Conservation (phyloP, 495 filamentous ascomycete genomes). For the Aspergillus taichungensis region DNA sequence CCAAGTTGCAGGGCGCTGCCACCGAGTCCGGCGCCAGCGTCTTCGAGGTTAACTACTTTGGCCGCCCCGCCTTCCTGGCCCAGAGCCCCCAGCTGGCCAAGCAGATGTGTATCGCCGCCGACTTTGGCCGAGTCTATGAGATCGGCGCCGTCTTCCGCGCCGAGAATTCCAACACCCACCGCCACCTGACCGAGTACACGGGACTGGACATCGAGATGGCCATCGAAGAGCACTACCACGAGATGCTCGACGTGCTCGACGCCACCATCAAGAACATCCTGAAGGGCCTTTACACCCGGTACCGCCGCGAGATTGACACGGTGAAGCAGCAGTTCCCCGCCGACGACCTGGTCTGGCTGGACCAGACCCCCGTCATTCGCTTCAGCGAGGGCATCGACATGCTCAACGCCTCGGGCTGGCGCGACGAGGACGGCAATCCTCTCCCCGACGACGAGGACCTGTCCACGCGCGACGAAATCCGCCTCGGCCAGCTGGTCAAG, state of each 20-base stretch:
- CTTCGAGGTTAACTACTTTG: slow-evolving; percentile 82
- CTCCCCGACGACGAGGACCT: slow-evolving; percentile 68
- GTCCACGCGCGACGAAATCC: slow-evolving; percentile 78
- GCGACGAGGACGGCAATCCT: slow-evolving; percentile 61
- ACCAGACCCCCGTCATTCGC: slow-evolving; percentile 70
- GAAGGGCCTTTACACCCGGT: slow-evolving; percentile 55
- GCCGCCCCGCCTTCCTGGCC: slow-evolving; percentile 69
- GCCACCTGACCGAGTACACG: slow-evolving; percentile 93
- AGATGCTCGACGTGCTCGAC: slow-evolving; percentile 70
- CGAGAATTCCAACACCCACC: slow-evolving; percentile 89
- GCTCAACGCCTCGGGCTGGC: slow-evolving; percentile 75
- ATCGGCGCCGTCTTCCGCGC: slow-evolving; percentile 87
- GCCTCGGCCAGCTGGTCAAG: slow-evolving; percentile 70
- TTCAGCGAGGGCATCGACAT: slow-evolving; percentile 74
- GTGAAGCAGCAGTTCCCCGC: slow-evolving; percentile 58
- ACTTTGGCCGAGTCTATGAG: slow-evolving; percentile 80
- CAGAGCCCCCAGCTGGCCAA: slow-evolving; percentile 93
- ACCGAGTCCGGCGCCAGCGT: slow-evolving; percentile 90
- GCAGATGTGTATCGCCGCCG: slow-evolving; percentile 86
- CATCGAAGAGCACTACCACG: slow-evolving; percentile 81
- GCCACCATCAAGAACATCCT: slow-evolving; percentile 76
- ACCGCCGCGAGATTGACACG: slow-evolving; percentile 58
- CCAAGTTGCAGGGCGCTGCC: slow-evolving; percentile 77
- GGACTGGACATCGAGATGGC: slow-evolving; percentile 96
- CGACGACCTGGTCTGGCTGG: slow-evolving; percentile 69